These are phyloP conservation scores for Picea glauca DNA, from an alignment of 75 land plant species.

Conservation along the genomic window DNA sequence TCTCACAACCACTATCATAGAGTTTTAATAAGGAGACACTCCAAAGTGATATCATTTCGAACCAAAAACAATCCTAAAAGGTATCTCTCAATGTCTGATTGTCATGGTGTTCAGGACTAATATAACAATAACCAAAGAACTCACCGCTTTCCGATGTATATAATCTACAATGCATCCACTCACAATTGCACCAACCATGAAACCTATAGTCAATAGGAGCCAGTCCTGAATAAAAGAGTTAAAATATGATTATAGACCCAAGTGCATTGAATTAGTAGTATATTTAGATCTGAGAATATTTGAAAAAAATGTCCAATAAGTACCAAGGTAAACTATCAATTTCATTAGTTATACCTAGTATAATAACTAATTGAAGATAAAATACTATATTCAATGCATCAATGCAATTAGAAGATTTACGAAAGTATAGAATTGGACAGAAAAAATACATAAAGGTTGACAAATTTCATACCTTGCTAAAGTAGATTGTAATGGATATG, in stretches of 20 bases:
- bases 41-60: background rate
- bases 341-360: too few relatives aligned
- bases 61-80: background rate
- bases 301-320: background rate
- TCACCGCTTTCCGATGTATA: slow-evolving; percentile 69
- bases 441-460: too few relatives aligned
- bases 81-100: background rate
- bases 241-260: background rate
- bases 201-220: slow-evolving; percentile 73
- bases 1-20: too few relatives aligned
- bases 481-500: too few relatives aligned
- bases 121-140: background rate
- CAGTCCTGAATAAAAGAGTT: slow-evolving; percentile 37
- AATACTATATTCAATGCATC: too few relatives aligned
- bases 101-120: background rate
- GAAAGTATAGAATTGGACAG: too few relatives aligned
- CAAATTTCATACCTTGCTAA: too few relatives aligned
- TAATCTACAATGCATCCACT: slow-evolving; percentile 65
- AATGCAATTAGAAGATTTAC: too few relatives aligned
- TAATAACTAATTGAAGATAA: too few relatives aligned
- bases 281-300: background rate
- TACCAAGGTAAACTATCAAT: background rate
- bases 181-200: slow-evolving; percentile 71
- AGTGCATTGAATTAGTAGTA: background rate
- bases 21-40: background rate